Evolutionary conservation across 371 early-diverging fungal genomes (phyloP).

Genomic region (Mortierella sp.): DNA sequence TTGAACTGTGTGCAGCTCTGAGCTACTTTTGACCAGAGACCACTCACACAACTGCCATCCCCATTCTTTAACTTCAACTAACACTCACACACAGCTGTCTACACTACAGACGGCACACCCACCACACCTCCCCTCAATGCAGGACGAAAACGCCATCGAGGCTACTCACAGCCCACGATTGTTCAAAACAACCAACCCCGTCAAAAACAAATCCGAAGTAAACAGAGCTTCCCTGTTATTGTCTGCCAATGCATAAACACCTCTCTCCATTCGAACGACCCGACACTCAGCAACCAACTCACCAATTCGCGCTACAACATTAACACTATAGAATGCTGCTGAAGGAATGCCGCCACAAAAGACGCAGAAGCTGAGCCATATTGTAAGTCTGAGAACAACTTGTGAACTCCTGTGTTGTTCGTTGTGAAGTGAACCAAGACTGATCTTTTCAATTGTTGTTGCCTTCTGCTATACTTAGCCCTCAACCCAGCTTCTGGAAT

Average conservation of each 20-base stretch:
- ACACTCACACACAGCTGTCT: background rate
- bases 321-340: constrained; percentile 17
- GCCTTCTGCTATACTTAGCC: background rate
- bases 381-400: constrained; percentile 19
- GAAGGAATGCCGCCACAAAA: constrained; percentile 53
- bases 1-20: background rate
- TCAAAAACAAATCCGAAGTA: constrained; percentile 49
- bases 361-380: constrained; percentile 35
- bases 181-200: constrained; percentile 1
- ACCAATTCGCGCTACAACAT: background rate
- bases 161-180: constrained; percentile 31
- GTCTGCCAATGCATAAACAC: background rate
- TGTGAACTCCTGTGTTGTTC: background rate
- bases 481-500: constrained; percentile 29
- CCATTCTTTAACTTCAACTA: background rate
- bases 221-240: background rate
- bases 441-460: background rate
- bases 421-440: background rate
- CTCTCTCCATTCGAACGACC: background rate
- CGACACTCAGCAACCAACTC: background rate
- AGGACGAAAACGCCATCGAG: constrained; percentile 52
- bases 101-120: background rate
- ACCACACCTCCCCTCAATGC: constrained; percentile 16
- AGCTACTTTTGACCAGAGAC: background rate
- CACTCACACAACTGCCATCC: background rate